A percentile compares a stretch with the other conserved stretches of the same genome.
Conservation (phyloP, 257 asterid species). For the Verbascum thapsus region DNA sequence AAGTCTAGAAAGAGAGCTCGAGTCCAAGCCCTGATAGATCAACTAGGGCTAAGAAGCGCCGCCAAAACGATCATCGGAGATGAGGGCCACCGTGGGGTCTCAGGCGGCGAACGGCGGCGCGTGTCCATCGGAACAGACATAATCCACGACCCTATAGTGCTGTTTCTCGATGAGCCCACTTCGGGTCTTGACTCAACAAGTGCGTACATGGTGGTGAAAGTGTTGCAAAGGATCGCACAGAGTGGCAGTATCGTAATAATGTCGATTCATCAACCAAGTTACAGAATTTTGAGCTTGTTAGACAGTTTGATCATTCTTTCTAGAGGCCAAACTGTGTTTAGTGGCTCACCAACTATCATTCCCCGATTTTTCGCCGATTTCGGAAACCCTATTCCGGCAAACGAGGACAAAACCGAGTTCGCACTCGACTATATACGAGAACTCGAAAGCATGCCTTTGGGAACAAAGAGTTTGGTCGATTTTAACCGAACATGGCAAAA, state of each 20-base stretch:
- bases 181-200: constrained; percentile 66
- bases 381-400: constrained; percentile 48
- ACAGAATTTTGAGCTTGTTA: constrained; percentile 45
- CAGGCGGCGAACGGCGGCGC: constrained; percentile 54
- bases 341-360: constrained; percentile 39
- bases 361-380: constrained; percentile 44
- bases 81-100: constrained; percentile 67
- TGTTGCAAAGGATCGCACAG: constrained; percentile 53
- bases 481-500: constrained; percentile 52
- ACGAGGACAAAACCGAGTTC: constrained; percentile 57
- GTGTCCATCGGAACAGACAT: constrained; percentile 63
- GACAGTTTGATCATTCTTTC: constrained; percentile 57
- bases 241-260: constrained; percentile 59
- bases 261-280: constrained; percentile 68
- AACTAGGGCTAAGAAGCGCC: constrained; percentile 50
- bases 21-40: constrained; percentile 55
- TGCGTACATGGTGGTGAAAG: constrained; percentile 59
- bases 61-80: constrained; percentile 58
- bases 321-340: constrained; percentile 51
- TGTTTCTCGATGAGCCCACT: constrained; percentile 69
- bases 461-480: constrained; percentile 35
- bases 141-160: constrained; percentile 59
- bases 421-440: constrained; percentile 59
- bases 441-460: constrained; percentile 36
- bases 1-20: constrained; percentile 42